phyloP scores from a whole-genome alignment of 2,329 filamentous ascomycete genomes.

The Aspergillus aculeatinus region DNA sequence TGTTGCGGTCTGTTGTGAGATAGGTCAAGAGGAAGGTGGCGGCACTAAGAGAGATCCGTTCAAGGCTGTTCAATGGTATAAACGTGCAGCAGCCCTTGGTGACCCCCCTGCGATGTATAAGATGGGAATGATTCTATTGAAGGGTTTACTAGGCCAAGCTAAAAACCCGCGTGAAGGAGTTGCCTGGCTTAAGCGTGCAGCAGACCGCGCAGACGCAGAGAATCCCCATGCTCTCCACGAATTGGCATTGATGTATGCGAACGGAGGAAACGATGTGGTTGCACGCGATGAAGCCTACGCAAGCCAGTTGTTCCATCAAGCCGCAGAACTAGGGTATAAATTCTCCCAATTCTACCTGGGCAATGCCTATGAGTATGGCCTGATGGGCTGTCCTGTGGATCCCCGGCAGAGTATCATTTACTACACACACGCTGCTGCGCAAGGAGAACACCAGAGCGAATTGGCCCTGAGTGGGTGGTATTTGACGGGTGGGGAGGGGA shows the following conservation, averaged over 20 bases:
- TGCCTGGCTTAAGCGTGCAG: constrained; percentile 88
- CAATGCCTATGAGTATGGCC: constrained; percentile 83
- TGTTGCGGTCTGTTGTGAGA: constrained; percentile 95
- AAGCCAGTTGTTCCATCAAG: constrained; percentile 76
- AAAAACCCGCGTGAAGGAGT: constrained; percentile 82
- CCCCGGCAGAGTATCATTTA: constrained; percentile 83
- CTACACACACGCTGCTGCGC: constrained; percentile 87
- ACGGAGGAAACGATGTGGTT: constrained; percentile 65
- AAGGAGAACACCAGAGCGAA: constrained; percentile 93
- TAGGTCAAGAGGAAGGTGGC: constrained; percentile 90
- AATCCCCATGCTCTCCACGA: constrained; percentile 96
- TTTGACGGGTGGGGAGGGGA: constrained; percentile 82
- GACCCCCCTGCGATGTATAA: constrained; percentile 98
- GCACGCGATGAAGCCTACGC: constrained; percentile 81
- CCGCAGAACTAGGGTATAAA: constrained; percentile 87
- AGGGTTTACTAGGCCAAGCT: constrained; percentile 85
- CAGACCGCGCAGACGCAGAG: constrained; percentile 79
- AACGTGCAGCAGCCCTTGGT: constrained; percentile 82
- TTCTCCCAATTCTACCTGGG: constrained; percentile 90
- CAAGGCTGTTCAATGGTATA: constrained; percentile 98
- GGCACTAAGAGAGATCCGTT: constrained; percentile 86
- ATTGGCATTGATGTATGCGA: constrained; percentile 64
- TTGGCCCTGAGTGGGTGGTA: constrained; percentile 89
- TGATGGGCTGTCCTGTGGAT: constrained; percentile 79
- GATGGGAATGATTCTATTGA: constrained; percentile 91